These are phyloP conservation scores for Lachancea kluyveri DNA, from an alignment of 805 yeast species.

Conservation along the genomic window DNA sequence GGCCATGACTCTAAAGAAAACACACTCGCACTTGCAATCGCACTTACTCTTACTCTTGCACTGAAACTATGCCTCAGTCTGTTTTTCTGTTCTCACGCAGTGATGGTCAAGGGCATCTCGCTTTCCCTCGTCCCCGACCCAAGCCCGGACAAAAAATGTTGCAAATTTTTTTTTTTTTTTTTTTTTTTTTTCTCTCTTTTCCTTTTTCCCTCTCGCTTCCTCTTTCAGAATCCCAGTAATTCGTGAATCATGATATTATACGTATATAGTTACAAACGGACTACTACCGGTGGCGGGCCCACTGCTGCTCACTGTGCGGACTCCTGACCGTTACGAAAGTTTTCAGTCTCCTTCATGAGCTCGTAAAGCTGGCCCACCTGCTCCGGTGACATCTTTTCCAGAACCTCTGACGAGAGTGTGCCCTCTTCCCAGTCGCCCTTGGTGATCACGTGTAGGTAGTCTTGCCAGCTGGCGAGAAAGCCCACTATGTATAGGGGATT, in stretches of 20 bases:
- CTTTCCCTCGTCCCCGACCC: no score
- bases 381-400: slow-evolving; percentile 84
- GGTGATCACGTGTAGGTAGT: slow-evolving; percentile 54
- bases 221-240: no score
- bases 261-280: no score
- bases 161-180: no score
- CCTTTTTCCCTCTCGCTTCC: slow-evolving; percentile 4
- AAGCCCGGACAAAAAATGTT: no score
- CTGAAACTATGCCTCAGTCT: no score
- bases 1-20: neutral
- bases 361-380: slow-evolving; percentile 81
- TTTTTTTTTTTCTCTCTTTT: neutral
- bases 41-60: no score
- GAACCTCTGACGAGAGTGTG: slow-evolving; percentile 51
- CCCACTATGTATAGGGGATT: slow-evolving; percentile 94
- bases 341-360: slow-evolving; percentile 66
- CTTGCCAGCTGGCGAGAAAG: slow-evolving; percentile 92
- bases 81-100: no score
- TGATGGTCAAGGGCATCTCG: no score
- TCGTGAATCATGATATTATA: no score
- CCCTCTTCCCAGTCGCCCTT: slow-evolving; percentile 61
- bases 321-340: slow-evolving; percentile 10
- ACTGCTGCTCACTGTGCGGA: no score
- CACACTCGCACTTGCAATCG: neutral
- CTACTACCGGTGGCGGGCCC: no score